These are phyloP conservation scores for Cutaneotrichosporon curvatum DNA, from an alignment of 1,284 basidiomycete species.

Conservation along the genomic window DNA sequence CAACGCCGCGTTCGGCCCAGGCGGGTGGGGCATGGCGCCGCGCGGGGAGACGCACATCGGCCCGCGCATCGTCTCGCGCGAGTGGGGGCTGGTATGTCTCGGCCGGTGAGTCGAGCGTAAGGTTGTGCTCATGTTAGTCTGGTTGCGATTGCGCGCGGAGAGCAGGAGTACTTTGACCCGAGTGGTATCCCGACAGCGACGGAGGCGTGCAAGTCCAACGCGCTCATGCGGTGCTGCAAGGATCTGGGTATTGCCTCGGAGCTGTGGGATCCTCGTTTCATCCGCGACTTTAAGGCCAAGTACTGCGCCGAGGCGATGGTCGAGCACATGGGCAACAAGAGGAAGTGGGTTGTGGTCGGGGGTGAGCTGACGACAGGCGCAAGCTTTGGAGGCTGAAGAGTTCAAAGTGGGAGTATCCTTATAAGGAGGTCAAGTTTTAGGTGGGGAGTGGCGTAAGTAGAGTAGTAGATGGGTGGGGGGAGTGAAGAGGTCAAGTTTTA, in stretches of 20 bases:
- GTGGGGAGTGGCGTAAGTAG: no score
- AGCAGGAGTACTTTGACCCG: conserved; percentile 95
- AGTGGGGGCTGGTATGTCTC: conserved; percentile 90
- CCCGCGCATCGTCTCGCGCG: conserved; percentile 79
- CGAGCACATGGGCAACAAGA: conserved; percentile 73
- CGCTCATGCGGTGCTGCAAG: conserved; percentile 96
- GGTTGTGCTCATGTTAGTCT: no score
- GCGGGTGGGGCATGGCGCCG: conserved; percentile 94
- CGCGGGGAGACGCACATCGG: conserved; percentile 87
- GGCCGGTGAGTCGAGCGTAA: conserved; percentile 61
- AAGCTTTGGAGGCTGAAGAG: conserved; percentile 87
- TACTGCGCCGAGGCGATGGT: conserved; percentile 79
- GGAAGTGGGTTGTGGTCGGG: conserved; percentile 59
- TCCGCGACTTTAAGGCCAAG: conserved; percentile 83
- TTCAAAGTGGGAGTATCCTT: conserved; percentile 78
- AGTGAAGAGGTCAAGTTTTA: conserved; percentile 58
- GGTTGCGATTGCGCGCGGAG: conserved; percentile 84
- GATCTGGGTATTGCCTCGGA: conserved; percentile 94
- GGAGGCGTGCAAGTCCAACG: conserved; percentile 93
- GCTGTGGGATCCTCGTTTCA: conserved; percentile 95
- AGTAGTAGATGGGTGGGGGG: no score
- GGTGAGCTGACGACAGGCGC: conserved; percentile 52
- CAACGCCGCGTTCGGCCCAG: conserved; percentile 92
- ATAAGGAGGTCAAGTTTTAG: conserved; percentile 59
- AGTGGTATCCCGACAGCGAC: conserved; percentile 86